Base-by-base conservation (phyloP, 2,329 filamentous ascomycete genomes). In the Dactylella cylindrospora region DNA sequence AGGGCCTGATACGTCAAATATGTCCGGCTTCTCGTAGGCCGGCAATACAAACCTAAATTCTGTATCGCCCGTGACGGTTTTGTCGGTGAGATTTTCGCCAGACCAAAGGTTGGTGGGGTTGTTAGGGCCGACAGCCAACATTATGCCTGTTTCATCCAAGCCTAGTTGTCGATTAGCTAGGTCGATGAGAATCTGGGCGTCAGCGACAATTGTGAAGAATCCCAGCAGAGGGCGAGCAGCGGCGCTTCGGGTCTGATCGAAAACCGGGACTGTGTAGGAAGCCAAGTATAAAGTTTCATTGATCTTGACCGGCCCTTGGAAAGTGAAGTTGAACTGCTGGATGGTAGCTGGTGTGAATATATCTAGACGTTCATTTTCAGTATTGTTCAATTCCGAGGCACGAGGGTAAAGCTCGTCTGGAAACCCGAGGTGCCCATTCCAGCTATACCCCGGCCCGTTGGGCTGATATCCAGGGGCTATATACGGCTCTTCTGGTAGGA, bases 201-300 rank as follows among this genome's bases (percentile, higher is more conserved):
- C 81, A 51, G 86, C 79, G n/a, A 95, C 77, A 1, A 91, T 75
- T 1, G 89, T 95, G 75, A 95, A 80, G 76, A 89, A 95, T 1
- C 88, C 90, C 3, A 95, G 77, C 0, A 91, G 78, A 10, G 57
- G 41, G 2, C 26, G 57, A 9, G 22, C 19, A 12, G 85, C 79
- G 1, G 71, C 20, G n/a, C 39, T 44, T 65, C 2, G 76, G 74
- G 1, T 74, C 65, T 3, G 71, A 73, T 85, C 83, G 60, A 87
- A 79, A 47, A 96, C 82, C 0, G 90, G 88, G 12, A 91, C 74
- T 0, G 90, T 95, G 57, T 95, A 76, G 2, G 90, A 95, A 9
- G 95, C 71, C 8, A 96, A 75, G 17, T 87, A 86, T 65, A 85
- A 86, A 0, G 82, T 81, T 36, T 80, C 75, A 70, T 94, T 93